Percentiles rank a stretch among this genome's conserved stretches.
phyloP scores from a whole-genome alignment of 2,329 filamentous ascomycete species.

The Zasmidium cellare region DNA sequence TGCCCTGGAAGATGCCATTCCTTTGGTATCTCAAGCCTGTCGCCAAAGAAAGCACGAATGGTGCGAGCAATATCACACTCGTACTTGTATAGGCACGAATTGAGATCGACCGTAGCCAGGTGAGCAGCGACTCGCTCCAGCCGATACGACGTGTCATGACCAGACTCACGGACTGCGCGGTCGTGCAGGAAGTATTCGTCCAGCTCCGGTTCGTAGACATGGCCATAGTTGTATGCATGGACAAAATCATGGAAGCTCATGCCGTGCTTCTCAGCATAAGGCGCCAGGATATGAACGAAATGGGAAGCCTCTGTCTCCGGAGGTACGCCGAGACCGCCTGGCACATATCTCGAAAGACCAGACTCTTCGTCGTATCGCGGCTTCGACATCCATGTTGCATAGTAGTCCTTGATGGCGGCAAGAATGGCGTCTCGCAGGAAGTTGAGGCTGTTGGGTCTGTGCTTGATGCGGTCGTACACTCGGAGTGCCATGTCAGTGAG shows the following conservation, averaged over 20 bases:
- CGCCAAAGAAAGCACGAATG: slow-evolving; percentile 81
- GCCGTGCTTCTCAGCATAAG: slow-evolving; percentile 79
- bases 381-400: slow-evolving; percentile 74
- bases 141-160: slow-evolving; percentile 94
- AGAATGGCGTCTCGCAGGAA: slow-evolving; percentile 79
- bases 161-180: slow-evolving; percentile 90
- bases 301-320: slow-evolving; percentile 88
- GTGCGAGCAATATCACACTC: slow-evolving; percentile 88
- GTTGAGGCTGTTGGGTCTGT: slow-evolving; percentile 74
- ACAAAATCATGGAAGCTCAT: slow-evolving; percentile 86
- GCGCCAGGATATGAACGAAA: slow-evolving; percentile 78
- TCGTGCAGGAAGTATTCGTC: slow-evolving; percentile 97
- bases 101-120: slow-evolving; percentile 89
- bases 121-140: slow-evolving; percentile 85
- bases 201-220: slow-evolving; percentile 79
- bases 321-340: slow-evolving; percentile 80
- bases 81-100: slow-evolving; percentile 95
- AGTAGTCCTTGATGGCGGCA: slow-evolving; percentile 95
- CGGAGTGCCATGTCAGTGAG: slow-evolving; percentile 95
- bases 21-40: slow-evolving; percentile 75
- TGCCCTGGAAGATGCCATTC: slow-evolving; percentile 74
- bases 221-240: slow-evolving; percentile 76
- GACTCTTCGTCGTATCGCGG: slow-evolving; percentile 76
- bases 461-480: slow-evolving; percentile 90
- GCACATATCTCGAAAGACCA: slow-evolving; percentile 81